Percentiles rank a stretch among this genome's conserved stretches.
Conservation (phyloP, 495 filamentous ascomycete species). For the Tuber magnatum region DNA sequence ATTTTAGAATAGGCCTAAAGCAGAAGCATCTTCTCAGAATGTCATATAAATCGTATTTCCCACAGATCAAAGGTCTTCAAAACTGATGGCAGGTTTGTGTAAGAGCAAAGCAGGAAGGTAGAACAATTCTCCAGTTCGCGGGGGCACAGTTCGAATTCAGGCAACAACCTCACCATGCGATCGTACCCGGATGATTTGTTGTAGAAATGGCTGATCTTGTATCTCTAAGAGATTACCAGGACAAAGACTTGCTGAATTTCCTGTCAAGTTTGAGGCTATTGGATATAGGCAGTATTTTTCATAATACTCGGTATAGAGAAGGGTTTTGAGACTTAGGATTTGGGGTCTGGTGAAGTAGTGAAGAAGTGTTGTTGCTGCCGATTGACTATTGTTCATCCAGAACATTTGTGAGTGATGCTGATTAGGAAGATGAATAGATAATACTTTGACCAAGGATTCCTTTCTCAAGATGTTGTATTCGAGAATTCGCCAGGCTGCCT, state of each 20-base stretch:
- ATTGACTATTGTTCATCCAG: conserved; percentile 4
- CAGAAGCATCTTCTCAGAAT: conserved; percentile 24
- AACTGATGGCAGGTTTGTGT: not conserved
- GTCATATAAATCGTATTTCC: conserved; percentile 4
- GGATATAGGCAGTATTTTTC: conserved; percentile 7
- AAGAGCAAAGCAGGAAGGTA: conserved; percentile 17
- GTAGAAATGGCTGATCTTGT: not conserved
- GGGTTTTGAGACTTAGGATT: not conserved
- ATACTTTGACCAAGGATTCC: conserved; percentile 3
- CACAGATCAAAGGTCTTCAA: conserved; percentile 8
- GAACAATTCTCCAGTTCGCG: conserved; percentile 15
- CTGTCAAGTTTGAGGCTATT: not conserved
- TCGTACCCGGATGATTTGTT: not conserved
- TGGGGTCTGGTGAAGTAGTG: conserved; percentile 16
- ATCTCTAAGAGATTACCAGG: not conserved
- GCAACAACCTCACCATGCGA: not conserved
- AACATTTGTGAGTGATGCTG: conserved; percentile 16
- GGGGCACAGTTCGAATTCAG: conserved; percentile 10
- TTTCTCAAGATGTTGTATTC: conserved; percentile 13
- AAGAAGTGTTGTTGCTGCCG: not conserved
- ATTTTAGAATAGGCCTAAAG: conserved; percentile 22
- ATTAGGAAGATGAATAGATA: conserved; percentile 17
- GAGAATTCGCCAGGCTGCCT: conserved; percentile 25
- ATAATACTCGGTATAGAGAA: conserved; percentile 17
- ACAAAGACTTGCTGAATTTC: not conserved